Evolutionary conservation across 805 yeast species (phyloP).

Genomic region (Starmerella geochares): DNA sequence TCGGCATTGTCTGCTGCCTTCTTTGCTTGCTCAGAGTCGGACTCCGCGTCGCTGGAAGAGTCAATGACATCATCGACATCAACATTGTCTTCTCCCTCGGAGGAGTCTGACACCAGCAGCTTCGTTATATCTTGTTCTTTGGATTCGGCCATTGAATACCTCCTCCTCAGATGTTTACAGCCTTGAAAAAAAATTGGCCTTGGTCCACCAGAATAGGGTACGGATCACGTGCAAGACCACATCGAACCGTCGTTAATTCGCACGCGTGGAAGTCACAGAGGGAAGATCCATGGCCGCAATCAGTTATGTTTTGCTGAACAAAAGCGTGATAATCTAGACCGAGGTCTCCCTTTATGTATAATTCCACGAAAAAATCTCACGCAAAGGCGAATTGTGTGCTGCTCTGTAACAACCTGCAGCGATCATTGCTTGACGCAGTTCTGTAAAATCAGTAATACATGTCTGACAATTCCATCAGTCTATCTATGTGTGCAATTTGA

Average conservation of each 20-base stretch:
- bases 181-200: neutral
- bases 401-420: too few relatives aligned
- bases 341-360: too few relatives aligned
- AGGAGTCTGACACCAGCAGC: conserved; percentile 10
- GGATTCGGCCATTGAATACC: neutral
- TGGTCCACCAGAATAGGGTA: neutral
- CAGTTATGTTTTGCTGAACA: too few relatives aligned
- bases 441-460: too few relatives aligned
- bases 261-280: too few relatives aligned
- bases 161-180: neutral
- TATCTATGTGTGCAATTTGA: too few relatives aligned
- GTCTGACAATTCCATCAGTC: too few relatives aligned
- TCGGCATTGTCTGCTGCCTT: neutral
- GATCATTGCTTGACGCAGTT: too few relatives aligned
- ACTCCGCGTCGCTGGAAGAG: conserved; percentile 13
- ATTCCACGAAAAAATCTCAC: too few relatives aligned
- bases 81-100: conserved; percentile 11
- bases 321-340: too few relatives aligned
- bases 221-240: conserved; percentile 1
- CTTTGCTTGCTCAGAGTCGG: neutral
- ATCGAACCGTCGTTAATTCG: neutral
- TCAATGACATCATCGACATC: conserved; percentile 12
- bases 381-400: too few relatives aligned
- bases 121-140: conserved; percentile 13
- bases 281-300: too few relatives aligned